phyloP scores from a whole-genome alignment of 2,329 filamentous ascomycete species.

The Ophiognomonia clavigignenti-juglandacearum region DNA sequence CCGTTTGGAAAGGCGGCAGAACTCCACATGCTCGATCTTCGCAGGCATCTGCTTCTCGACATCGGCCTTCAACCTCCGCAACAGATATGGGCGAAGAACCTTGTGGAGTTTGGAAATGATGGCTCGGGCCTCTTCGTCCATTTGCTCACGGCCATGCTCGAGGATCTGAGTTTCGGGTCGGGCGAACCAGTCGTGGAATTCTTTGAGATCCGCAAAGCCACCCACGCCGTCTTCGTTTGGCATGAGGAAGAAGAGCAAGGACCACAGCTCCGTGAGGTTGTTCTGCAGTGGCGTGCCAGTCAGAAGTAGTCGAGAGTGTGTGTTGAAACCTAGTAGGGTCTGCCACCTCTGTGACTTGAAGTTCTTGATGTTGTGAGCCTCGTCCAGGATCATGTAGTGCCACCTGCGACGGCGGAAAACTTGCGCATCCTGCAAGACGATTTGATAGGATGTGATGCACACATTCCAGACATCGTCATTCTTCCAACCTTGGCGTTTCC shows the following conservation, averaged over 20 bases:
- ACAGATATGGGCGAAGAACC: constrained; percentile 83
- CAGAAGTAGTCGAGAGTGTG: constrained; percentile 76
- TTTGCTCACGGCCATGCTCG: constrained; percentile 86
- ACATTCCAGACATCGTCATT: constrained; percentile 95
- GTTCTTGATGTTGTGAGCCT: constrained; percentile 99
- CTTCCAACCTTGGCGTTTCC: constrained; percentile 89
- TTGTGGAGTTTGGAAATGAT: constrained; percentile 94
- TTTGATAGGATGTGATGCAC: constrained; percentile 94
- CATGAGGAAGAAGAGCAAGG: constrained; percentile 92
- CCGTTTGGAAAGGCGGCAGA: constrained; percentile 90
- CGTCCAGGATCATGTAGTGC: constrained; percentile 98
- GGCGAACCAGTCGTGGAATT: constrained; percentile 95
- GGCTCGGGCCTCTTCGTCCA: constrained; percentile 88
- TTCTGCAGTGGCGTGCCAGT: constrained; percentile 97
- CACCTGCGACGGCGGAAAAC: constrained; percentile 89
- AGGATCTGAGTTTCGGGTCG: constrained; percentile 94
- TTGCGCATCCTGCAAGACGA: constrained; percentile 89
- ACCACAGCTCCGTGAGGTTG: constrained; percentile 95
- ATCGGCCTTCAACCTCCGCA: constrained; percentile 88
- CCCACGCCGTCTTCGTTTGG: constrained; percentile 82
- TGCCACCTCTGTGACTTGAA: constrained; percentile 98
- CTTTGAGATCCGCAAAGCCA: constrained; percentile 88
- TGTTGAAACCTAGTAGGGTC: constrained; percentile 89
- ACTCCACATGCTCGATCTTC: constrained; percentile 96
- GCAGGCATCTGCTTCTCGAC: constrained; percentile 99